Evolutionary conservation across 176 grass and related monocot genomes (phyloP).

Genomic region (Oropetium thomaeum): DNA sequence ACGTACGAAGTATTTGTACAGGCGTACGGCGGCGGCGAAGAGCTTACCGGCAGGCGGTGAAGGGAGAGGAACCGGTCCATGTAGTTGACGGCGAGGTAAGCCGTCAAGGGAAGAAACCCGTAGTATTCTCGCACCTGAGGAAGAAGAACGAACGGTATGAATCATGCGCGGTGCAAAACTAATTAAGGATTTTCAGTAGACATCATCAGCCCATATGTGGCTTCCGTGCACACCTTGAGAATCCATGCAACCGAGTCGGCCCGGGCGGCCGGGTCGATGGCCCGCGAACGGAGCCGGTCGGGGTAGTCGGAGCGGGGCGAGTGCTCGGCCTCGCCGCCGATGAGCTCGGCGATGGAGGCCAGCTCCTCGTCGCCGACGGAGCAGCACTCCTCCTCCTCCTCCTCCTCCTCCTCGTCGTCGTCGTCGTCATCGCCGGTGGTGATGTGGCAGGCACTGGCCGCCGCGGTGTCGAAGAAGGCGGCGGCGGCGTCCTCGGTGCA

Average conservation of each 20-base stretch:
- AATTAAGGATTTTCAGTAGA: background rate
- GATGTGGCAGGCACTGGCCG: constrained; percentile 11
- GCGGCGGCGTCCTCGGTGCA: constrained; percentile 70
- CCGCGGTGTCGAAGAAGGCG: constrained; percentile 36
- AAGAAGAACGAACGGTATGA: too few relatives aligned
- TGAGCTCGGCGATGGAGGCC: constrained; percentile 56
- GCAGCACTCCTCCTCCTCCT: constrained; percentile 34
- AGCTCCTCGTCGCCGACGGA: constrained; percentile 25
- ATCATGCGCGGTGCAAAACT: background rate
- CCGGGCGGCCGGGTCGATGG: constrained; percentile 59
- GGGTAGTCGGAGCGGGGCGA: constrained; percentile 67
- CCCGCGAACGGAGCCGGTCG: constrained; percentile 63
- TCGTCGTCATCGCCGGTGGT: background rate
- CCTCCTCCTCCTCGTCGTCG: constrained; percentile 19
- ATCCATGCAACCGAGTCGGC: constrained; percentile 82
- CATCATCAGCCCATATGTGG: background rate
- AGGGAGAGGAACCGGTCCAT: constrained; percentile 93
- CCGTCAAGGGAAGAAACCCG: constrained; percentile 76
- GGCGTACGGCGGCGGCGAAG: background rate
- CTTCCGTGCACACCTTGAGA: constrained; percentile 61
- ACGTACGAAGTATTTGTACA: background rate
- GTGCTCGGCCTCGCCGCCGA: constrained; percentile 55
- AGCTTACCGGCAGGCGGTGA: constrained; percentile 64
- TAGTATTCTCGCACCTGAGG: constrained; percentile 70
- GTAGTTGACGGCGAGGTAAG: constrained; percentile 98